Base-by-base conservation (phyloP, 2,329 filamentous ascomycete genomes). In the Ceratocystis albifundus region DNA sequence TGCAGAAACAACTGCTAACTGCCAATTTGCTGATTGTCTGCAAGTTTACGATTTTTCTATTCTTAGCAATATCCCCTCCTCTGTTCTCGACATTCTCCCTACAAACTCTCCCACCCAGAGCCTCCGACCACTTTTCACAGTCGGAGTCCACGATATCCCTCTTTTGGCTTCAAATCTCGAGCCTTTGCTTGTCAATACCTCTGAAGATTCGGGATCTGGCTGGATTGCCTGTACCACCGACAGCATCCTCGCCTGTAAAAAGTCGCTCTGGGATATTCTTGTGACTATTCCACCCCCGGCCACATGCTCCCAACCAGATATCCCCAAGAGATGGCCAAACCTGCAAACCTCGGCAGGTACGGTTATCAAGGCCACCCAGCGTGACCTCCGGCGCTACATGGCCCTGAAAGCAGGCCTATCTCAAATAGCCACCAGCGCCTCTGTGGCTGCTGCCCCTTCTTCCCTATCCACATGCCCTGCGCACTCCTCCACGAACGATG, bases 211-310 rank as follows among this genome's bases (percentile, higher is more conserved):
- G 17, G 62, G 65, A 28, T 25, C 61, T 44, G 89, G 91, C 48
- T 99, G 92, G 91, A 87, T 96, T 68, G 94, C 93, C 12, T 96
- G 92, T 75, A 96, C 93, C 2, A 97, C 93, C 1, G 94, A 99
- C 76, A 93, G 89, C 72, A 94, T 99, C 67, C 81, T 99, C 15
- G 86, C 85, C 61, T 88, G 90, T 75, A 97, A 97, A 77, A 84
- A 86, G 63, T 83, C 88, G 1, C 82, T 99, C 1, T 97, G 91
- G 80, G 94, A 99, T 73, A 81, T 96, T 71, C 82, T 96, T 48
- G 87, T 97, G 68, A 90, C 89, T 65, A 82, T 97, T 72, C 90
- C 91, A 0, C 32, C 50, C 12, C 62, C 28, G 30, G 41, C 44
- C 17, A 20, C 50, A 25, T 32, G 44, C 80, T 83, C 70, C 86